Evolutionary conservation across 805 yeast genomes (phyloP), one percentile per base, ranked within the genome.

Genomic region (Lipomyces sp.): DNA sequence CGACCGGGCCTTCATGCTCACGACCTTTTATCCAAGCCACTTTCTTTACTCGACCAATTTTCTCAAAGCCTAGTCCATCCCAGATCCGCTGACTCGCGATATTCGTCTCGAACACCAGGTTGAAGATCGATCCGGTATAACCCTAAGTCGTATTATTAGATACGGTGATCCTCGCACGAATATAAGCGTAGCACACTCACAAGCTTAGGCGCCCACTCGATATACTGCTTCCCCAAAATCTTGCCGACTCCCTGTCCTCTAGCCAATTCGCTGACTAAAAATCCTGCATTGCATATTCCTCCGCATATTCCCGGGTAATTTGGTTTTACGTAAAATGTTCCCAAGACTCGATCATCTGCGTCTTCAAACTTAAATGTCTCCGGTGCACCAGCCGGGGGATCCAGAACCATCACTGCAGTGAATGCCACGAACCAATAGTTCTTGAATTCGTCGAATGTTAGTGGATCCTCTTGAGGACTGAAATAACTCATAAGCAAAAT

Each of bases 241-340:
- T 79, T 81, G 1, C 97, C 97, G 15, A 90, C 77, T 8, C 89
- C 88, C 57, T 81, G 76, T 0, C 96, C 95, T 68, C 98, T 82
- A 33, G 79, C 79, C 0, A 69, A 69, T 7, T 81, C 80, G 65
- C 84, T 84, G 5, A 93, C 97, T 10, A 92, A 75, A 74, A 93
- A 93, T 0, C 96, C 97, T 0, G 87, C 97, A 75, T 93, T 93
- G 73, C 97, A 91, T 35, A 86, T 88, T 73, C 93, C 97, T 0
- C 95, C 86, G 69, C 94, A 88, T 65, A 97, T 83, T 7, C 96
- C 97, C 1, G 82, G 78, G 75, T 92, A 93, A 77, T 93, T 93
- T 18, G 98, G 97, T 74, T 90, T 92, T 73, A 92, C 81, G 58
- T 67, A 67, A 58, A 57, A 56, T 11, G 71, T 45, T 0, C 97